Conservation (phyloP, 2,329 filamentous ascomycete species). For the Colletotrichum incanum region DNA sequence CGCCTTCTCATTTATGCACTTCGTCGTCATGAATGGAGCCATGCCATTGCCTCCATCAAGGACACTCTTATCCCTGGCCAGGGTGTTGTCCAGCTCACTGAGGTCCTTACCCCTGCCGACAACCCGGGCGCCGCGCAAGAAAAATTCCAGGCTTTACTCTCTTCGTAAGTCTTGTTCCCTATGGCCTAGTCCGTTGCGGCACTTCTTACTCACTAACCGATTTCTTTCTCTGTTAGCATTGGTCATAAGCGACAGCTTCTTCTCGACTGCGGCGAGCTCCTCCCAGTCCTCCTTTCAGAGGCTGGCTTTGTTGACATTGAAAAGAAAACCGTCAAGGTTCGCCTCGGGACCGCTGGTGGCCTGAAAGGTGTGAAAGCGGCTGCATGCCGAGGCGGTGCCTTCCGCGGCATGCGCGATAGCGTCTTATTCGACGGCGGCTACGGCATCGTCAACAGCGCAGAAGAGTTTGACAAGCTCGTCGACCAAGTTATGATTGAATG, state of each 20-base stretch:
- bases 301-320: background rate
- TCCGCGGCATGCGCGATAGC: conserved; percentile 13
- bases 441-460: background rate
- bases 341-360: background rate
- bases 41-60: background rate
- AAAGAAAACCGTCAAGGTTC: background rate
- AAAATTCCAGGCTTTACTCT: conserved; percentile 4
- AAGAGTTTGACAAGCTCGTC: background rate
- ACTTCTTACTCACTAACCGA: background rate
- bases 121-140: conserved; percentile 5
- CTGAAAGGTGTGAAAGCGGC: conserved; percentile 1
- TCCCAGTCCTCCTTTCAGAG: background rate
- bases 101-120: background rate
- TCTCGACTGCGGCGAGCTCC: conserved; percentile 4
- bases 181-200: background rate
- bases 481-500: background rate
- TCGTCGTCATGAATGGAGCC: conserved; percentile 8
- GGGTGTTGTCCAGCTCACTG: conserved; percentile 9
- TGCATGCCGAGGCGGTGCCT: conserved; percentile 1
- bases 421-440: background rate
- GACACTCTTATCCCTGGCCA: conserved; percentile 4
- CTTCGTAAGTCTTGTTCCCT: background rate
- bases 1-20: conserved; percentile 7
- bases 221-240: background rate
- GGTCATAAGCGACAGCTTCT: conserved; percentile 8